Conservation (phyloP, 306 rosid species). For the Crataegus laevigata region DNA sequence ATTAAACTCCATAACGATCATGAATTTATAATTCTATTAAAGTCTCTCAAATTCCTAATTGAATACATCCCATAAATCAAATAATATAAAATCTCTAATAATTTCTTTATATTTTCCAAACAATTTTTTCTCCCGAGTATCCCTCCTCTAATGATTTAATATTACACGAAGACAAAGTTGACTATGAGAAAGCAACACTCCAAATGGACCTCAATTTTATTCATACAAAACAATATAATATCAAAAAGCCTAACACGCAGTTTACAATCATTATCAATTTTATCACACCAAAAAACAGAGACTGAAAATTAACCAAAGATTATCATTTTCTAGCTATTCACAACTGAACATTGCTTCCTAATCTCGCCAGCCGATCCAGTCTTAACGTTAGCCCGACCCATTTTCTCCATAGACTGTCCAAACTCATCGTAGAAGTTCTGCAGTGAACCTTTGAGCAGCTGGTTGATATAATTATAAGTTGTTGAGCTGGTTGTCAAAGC, state of each 20-base stretch:
- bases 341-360: slow-evolving; percentile 67
- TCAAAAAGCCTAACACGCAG: neutral
- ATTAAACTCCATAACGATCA: no score
- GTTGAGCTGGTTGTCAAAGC: slow-evolving; percentile 48
- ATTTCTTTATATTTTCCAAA: no score
- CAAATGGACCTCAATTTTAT: neutral
- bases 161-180: neutral
- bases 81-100: no score
- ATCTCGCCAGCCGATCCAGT: slow-evolving; percentile 76
- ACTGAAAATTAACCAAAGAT: neutral
- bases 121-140: no score
- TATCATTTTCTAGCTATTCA: slow-evolving; percentile 32
- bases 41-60: no score
- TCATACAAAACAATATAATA: neutral
- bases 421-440: slow-evolving; percentile 51
- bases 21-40: no score
- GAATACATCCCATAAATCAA: no score
- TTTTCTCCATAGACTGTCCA: slow-evolving; percentile 63
- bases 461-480: slow-evolving; percentile 35
- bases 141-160: neutral
- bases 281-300: neutral
- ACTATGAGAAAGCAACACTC: neutral
- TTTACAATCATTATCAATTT: neutral
- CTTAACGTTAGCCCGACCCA: slow-evolving; percentile 61
- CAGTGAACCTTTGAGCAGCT: slow-evolving; percentile 45